Conservation (phyloP, 768 basidiomycete genomes). For the Agaricus sinodeliciosus region DNA sequence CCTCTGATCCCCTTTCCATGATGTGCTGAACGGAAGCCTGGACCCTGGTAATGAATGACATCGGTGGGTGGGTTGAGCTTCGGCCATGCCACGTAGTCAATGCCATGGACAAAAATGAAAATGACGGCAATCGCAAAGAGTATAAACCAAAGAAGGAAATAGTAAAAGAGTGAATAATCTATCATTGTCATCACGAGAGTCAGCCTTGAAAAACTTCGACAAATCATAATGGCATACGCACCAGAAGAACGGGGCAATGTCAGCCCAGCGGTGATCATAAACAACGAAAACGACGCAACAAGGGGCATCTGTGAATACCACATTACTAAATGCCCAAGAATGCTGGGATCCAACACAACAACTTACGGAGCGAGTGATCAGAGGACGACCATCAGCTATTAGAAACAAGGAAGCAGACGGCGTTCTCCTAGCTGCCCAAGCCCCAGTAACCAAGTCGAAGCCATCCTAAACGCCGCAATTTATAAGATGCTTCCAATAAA, state of each 20-base stretch:
- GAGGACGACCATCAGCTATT: conserved; percentile 73
- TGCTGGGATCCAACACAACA: background rate
- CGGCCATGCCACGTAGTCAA: conserved; percentile 95
- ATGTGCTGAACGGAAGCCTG: conserved; percentile 73
- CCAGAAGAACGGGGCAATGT: conserved; percentile 85
- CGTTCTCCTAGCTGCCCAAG: conserved; percentile 79
- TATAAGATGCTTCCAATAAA: background rate
- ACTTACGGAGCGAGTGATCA: conserved; percentile 77
- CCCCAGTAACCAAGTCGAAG: conserved; percentile 89
- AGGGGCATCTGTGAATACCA: conserved; percentile 65
- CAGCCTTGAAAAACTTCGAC: too few species aligned
- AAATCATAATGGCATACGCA: conserved; percentile 27
- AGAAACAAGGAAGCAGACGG: conserved; percentile 65
- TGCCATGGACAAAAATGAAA: conserved; percentile 81
- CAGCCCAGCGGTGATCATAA: conserved; percentile 84
- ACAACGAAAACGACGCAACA: conserved; percentile 69
- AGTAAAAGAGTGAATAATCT: conserved; percentile 86
- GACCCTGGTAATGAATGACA: conserved; percentile 81
- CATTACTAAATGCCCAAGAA: conserved; percentile 1
- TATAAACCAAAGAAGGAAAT: conserved; percentile 75
- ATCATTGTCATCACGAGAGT: background rate
- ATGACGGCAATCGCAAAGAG: conserved; percentile 52
- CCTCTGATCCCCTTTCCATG: conserved; percentile 67
- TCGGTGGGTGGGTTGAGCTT: conserved; percentile 79
- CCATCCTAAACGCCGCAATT: conserved; percentile 57